These are phyloP conservation scores for Austroboletus eburneus DNA, from an alignment of 768 basidiomycete genomes.

Conservation along the genomic window DNA sequence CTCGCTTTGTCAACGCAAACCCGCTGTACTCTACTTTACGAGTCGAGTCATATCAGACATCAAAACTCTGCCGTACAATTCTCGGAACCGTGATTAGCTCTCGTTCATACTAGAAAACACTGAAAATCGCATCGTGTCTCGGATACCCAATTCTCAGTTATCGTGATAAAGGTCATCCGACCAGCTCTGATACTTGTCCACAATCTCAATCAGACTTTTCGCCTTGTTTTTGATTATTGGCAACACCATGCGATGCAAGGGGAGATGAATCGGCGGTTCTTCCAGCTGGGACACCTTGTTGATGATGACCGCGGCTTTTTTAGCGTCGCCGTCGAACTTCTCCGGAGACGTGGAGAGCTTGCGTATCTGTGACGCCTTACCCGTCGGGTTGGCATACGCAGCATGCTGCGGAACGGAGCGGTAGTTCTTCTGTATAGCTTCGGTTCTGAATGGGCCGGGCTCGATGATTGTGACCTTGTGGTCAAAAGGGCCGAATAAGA, in stretches of 20 bases:
- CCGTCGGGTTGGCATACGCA: slow-evolving; percentile 15
- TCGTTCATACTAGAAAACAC: too few species aligned
- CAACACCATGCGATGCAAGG: slow-evolving; percentile 7
- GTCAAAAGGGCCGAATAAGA: background rate
- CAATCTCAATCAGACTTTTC: slow-evolving; percentile 7
- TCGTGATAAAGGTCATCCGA: slow-evolving; percentile 21
- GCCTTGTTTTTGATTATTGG: slow-evolving; percentile 7
- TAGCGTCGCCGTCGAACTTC: slow-evolving; percentile 10
- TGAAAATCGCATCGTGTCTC: too few species aligned
- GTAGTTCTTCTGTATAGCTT: background rate
- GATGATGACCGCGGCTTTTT: slow-evolving; percentile 13
- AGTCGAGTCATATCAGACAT: too few species aligned
- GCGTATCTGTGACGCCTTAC: slow-evolving; percentile 4
- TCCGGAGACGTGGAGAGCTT: background rate
- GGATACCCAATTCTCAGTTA: too few species aligned
- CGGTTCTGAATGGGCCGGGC: slow-evolving; percentile 16
- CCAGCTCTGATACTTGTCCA: slow-evolving; percentile 21
- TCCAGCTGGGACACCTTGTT: slow-evolving; percentile 13
- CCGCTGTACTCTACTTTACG: too few species aligned
- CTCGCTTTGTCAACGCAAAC: too few species aligned
- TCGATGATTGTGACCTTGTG: slow-evolving; percentile 14
- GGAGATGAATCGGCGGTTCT: slow-evolving; percentile 13
- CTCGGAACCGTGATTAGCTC: too few species aligned
- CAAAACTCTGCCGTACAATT: too few species aligned
- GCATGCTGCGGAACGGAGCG: slow-evolving; percentile 9